Evolutionary conservation across 169 alveolate genomes (phyloP), one percentile per base, ranked within the genome.

Genomic region (Plasmodium adleri): DNA sequence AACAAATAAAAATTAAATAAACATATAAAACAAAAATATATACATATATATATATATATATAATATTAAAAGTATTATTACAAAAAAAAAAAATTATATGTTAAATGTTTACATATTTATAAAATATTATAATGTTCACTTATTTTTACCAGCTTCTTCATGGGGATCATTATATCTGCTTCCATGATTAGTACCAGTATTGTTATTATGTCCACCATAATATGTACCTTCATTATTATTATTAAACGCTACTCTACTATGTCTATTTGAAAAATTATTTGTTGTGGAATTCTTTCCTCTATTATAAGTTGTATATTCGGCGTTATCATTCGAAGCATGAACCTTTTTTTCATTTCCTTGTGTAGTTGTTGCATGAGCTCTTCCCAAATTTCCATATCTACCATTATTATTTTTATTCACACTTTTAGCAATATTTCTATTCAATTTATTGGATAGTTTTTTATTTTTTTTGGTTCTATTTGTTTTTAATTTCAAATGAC

Each of bases 391-490:
- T 20, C 63, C 39, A 20, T 45, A 32, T 22, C 63, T 74, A 6
- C 28, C 47, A 26, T 74, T 67, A 28, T 50, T 74, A 63, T 20
- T 74, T 74, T 62, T 74, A 15, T 74, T 74, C 24, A 60, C 32
- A 45, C 45, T 67, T 74, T 74, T 74, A 12, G 56, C 13, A 28
- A 32, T 39, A 43, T 74, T 74, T 43, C 47, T 22, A 60, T 60
- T 63, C 9, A 60, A 4, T 47, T 66, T 74, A 6, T 60, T 49
- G 17, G 45, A 12, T 0, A 73, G 58, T 74, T 67, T 74, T 74
- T 54, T 67, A 24, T 20, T 59, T 45, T 62, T 74, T 54, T 74
- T 74, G 24, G 26, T 15, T 15, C 74, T 64, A 15, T 74, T 50
- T 5, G 26, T 68, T 66, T 74, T 74, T 52, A 22, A 12, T 47